Percentiles rank a stretch among this genome's conserved stretches.
Evolutionary conservation across 371 early-diverging fungal species (phyloP).

Genomic region (Dentiscutata heterogama): DNA sequence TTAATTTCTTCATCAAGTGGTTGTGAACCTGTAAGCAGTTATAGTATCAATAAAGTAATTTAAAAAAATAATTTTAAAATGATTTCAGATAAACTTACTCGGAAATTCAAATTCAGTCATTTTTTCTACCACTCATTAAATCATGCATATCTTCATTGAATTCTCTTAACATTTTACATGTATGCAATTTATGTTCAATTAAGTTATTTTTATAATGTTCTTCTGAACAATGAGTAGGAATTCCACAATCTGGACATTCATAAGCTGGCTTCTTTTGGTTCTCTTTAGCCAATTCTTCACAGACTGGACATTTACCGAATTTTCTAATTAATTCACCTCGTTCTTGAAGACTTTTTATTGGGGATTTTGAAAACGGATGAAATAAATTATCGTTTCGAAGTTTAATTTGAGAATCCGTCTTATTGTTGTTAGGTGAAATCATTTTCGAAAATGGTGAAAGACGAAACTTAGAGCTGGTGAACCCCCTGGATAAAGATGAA

Average conservation of each 20-base stretch:
- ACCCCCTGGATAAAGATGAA: no score
- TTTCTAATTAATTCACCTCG: conserved; percentile 73
- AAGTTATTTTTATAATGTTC: conserved; percentile 77
- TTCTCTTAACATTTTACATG: conserved; percentile 72
- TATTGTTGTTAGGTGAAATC: no score
- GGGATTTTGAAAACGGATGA: conserved; percentile 78
- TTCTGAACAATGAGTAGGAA: conserved; percentile 85
- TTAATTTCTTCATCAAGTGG: conserved; percentile 83
- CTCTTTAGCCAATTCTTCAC: conserved; percentile 60
- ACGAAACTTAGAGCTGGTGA: no score
- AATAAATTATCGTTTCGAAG: conserved; percentile 63
- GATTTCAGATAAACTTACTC: conserved; percentile 53
- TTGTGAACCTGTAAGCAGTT: conserved; percentile 63
- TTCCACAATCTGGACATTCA: conserved; percentile 87
- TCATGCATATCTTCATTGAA: conserved; percentile 89
- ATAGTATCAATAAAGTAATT: not conserved
- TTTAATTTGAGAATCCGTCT: no score
- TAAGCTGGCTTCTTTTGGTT: conserved; percentile 48
- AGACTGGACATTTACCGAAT: conserved; percentile 81
- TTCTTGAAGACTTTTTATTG: conserved; percentile 75
- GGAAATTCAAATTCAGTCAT: conserved; percentile 90
- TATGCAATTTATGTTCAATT: conserved; percentile 61
- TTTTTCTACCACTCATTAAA: conserved; percentile 79
- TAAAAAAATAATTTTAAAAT: not conserved
- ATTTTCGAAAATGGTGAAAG: no score